A percentile compares a stretch with the other conserved stretches of the same genome.
Evolutionary conservation across 306 rosid genomes (phyloP).

Genomic region (Amphicarpaea edgeworthii): DNA sequence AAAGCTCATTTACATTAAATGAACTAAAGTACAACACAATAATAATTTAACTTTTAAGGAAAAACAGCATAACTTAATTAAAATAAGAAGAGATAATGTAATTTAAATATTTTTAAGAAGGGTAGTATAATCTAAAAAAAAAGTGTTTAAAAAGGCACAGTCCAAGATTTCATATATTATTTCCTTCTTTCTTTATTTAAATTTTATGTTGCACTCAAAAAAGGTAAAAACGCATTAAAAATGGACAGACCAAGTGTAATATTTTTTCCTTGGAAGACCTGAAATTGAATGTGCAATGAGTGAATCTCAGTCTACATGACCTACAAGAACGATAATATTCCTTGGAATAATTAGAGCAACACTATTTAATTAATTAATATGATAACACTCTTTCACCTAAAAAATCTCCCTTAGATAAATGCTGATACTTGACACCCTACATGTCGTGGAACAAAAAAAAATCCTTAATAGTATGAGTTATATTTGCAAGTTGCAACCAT

Average conservation of each 20-base stretch:
- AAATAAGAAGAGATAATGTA: too few species aligned
- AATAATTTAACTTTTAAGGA: too few species aligned
- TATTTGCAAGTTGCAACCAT: neutral
- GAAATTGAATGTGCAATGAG: neutral
- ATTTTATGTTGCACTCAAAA: neutral
- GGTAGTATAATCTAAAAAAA: too few species aligned
- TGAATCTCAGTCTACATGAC: conserved; percentile 17
- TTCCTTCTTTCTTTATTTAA: neutral
- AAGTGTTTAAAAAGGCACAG: neutral
- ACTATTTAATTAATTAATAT: conserved; percentile 40
- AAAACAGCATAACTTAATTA: too few species aligned
- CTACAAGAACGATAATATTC: conserved; percentile 49
- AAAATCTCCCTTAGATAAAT: conserved; percentile 41
- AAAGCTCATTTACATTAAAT: too few species aligned
- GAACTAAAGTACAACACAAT: too few species aligned
- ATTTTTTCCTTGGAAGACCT: too few species aligned
- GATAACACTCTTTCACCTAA: conserved; percentile 35
- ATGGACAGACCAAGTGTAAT: neutral
- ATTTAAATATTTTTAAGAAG: too few species aligned
- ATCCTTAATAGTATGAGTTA: conserved; percentile 33
- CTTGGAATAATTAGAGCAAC: conserved; percentile 3
- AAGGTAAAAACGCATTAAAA: neutral
- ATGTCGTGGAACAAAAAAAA: conserved; percentile 28
- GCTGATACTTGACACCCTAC: neutral
- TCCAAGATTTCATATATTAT: neutral